These are phyloP conservation scores for Trapa incisa DNA, from an alignment of 345 rosid genomes.

Conservation along the genomic window DNA sequence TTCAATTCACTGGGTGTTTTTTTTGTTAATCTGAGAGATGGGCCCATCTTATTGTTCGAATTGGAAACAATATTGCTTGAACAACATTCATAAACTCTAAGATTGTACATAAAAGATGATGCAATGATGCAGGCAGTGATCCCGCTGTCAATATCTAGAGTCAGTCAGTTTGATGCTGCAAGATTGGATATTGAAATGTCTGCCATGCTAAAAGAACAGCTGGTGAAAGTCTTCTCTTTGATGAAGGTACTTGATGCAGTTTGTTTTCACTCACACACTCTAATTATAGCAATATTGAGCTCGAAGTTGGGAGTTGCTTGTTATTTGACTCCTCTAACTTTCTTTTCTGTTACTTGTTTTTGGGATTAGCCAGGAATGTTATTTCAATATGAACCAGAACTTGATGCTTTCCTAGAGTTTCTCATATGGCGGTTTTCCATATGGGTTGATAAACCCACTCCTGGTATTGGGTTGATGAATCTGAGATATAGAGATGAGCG, in stretches of 20 bases:
- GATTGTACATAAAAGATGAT: background rate
- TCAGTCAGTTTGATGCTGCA: conserved; percentile 92
- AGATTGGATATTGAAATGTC: conserved; percentile 94
- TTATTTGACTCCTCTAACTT: conserved; percentile 10
- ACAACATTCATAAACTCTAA: background rate
- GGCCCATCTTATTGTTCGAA: background rate
- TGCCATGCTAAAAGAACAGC: conserved; percentile 90
- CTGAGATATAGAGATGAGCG: conserved; percentile 84
- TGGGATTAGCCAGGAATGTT: conserved; percentile 95
- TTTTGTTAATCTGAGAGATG: background rate
- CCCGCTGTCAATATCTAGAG: conserved; percentile 72
- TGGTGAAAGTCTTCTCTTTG: conserved; percentile 84
- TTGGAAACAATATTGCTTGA: background rate
- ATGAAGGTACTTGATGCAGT: conserved; percentile 46
- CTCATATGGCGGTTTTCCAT: conserved; percentile 98
- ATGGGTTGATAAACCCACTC: conserved; percentile 99
- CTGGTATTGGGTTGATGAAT: conserved; percentile 91
- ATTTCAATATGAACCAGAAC: conserved; percentile 99
- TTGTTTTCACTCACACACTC: conserved; percentile 3
- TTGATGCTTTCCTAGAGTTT: conserved; percentile 97
- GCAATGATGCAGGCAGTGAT: conserved; percentile 34
- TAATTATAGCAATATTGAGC: background rate
- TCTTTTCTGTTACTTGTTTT: conserved; percentile 19
- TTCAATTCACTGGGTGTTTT: background rate
- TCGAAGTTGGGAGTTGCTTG: background rate